A percentile compares a stretch with the other conserved stretches of the same genome.
Conservation (phyloP, 768 basidiomycete species). For the Collybiopsis confluens region DNA sequence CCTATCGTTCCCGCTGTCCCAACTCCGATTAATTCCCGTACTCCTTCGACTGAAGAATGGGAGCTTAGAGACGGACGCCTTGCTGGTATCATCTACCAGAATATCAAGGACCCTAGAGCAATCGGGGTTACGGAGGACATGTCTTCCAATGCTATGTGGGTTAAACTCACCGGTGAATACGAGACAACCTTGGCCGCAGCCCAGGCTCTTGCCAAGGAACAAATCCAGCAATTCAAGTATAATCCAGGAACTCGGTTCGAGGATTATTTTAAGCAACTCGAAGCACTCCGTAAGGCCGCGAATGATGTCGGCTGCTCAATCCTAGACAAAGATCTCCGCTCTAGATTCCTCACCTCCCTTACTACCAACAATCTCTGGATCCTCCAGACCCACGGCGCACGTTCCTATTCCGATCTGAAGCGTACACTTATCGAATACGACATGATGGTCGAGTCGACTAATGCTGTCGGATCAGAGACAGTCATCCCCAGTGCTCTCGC, state of each 20-base stretch:
- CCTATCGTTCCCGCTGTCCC: neutral
- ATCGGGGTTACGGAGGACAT: neutral
- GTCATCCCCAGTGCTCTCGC: no score
- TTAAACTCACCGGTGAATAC: neutral
- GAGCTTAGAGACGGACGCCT: neutral
- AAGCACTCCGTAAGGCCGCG: neutral
- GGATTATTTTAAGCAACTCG: neutral
- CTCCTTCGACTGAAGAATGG: neutral
- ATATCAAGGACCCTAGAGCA: neutral
- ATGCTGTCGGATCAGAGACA: no score
- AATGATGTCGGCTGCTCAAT: neutral
- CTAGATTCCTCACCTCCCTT: no score
- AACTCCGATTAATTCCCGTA: neutral
- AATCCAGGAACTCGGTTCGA: neutral
- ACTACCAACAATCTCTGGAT: no score
- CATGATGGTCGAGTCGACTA: no score
- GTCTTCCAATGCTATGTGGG: neutral
- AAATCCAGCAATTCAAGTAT: neutral
- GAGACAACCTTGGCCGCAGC: neutral
- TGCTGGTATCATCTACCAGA: conserved; percentile 1
- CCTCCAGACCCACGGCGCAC: no score
- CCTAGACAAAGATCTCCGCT: neutral
- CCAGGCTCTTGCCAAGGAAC: neutral
- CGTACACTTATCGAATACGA: no score
- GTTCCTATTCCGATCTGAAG: no score